Conservation (phyloP, 2,329 filamentous ascomycete species). For the Nigrograna mackinnonii region DNA sequence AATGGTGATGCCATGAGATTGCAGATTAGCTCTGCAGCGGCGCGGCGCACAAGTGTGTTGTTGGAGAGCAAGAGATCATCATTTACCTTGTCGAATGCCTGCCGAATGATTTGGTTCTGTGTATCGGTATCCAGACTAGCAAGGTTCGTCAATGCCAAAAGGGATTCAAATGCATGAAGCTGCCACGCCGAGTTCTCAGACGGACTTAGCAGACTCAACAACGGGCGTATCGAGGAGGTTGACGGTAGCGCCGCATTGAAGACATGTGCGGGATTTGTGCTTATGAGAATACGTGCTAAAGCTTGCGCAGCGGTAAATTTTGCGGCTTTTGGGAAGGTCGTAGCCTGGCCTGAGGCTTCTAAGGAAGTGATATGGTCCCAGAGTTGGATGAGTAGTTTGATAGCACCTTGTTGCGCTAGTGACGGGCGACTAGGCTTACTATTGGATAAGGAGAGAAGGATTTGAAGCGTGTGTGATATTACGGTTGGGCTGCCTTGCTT, state of each 20-base stretch:
- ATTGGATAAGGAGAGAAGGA: slow-evolving; percentile 77
- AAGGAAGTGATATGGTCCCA: slow-evolving; percentile 59
- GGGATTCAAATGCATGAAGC: slow-evolving; percentile 84
- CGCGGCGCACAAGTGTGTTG: slow-evolving; percentile 77
- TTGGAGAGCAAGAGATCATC: slow-evolving; percentile 82
- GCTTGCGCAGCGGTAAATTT: slow-evolving; percentile 72
- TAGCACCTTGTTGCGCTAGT: slow-evolving; percentile 90
- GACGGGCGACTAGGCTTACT: slow-evolving; percentile 74
- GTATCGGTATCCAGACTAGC: slow-evolving; percentile 72
- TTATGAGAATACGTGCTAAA: slow-evolving; percentile 83
- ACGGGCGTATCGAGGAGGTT: slow-evolving; percentile 79
- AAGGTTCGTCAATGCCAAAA: slow-evolving; percentile 92
- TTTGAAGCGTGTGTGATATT: slow-evolving; percentile 72
- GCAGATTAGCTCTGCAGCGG: slow-evolving; percentile 86
- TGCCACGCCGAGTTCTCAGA: slow-evolving; percentile 66
- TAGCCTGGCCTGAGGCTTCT: slow-evolving; percentile 46
- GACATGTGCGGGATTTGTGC: slow-evolving; percentile 79
- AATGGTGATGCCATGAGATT: slow-evolving; percentile 77
- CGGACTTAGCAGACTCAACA: slow-evolving; percentile 72
- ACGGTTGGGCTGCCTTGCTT: slow-evolving; percentile 73
- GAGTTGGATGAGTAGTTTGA: slow-evolving; percentile 78
- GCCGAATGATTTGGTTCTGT: slow-evolving; percentile 70
- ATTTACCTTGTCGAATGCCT: slow-evolving; percentile 69
- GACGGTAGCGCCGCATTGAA: slow-evolving; percentile 77
- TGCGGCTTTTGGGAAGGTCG: slow-evolving; percentile 28